These are phyloP conservation scores for Nematodospora anomalae DNA, from an alignment of 1,139 yeast species.

Conservation along the genomic window DNA sequence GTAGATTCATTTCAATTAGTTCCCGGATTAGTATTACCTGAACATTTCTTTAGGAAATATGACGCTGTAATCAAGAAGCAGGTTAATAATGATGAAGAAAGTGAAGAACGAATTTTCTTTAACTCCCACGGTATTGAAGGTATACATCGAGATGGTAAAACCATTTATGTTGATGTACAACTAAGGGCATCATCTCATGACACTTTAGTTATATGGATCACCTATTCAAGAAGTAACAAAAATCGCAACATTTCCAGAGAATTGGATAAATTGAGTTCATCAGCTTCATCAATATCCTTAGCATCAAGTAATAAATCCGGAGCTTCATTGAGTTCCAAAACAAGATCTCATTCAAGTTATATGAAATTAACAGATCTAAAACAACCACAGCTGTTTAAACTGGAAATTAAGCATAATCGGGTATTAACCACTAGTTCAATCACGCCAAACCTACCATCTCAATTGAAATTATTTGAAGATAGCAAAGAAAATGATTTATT, in stretches of 20 bases:
- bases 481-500: slow-evolving; percentile 30
- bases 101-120: slow-evolving; percentile 49
- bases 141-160: slow-evolving; percentile 66
- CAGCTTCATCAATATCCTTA: slow-evolving; percentile 19
- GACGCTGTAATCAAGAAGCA: slow-evolving; percentile 29
- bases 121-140: slow-evolving; percentile 68
- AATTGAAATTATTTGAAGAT: slow-evolving; percentile 49
- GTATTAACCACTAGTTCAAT: background rate
- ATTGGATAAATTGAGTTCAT: slow-evolving; percentile 26
- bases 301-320: slow-evolving; percentile 11
- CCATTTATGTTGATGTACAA: slow-evolving; percentile 72
- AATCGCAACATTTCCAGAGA: slow-evolving; percentile 25
- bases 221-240: slow-evolving; percentile 60
- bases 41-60: slow-evolving; percentile 77
- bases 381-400: slow-evolving; percentile 2
- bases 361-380: slow-evolving; percentile 3
- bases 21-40: slow-evolving; percentile 71
- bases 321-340: slow-evolving; percentile 9
- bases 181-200: slow-evolving; percentile 65
- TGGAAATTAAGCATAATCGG: slow-evolving; percentile 15
- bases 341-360: slow-evolving; percentile 4
- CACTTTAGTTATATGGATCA: slow-evolving; percentile 77
- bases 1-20: slow-evolving; percentile 41
- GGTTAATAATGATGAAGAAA: slow-evolving; percentile 12
- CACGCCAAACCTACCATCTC: slow-evolving; percentile 49